Evolutionary conservation across 2,329 filamentous ascomycete species (phyloP).

Genomic region (Fusarium protoensiforme): DNA sequence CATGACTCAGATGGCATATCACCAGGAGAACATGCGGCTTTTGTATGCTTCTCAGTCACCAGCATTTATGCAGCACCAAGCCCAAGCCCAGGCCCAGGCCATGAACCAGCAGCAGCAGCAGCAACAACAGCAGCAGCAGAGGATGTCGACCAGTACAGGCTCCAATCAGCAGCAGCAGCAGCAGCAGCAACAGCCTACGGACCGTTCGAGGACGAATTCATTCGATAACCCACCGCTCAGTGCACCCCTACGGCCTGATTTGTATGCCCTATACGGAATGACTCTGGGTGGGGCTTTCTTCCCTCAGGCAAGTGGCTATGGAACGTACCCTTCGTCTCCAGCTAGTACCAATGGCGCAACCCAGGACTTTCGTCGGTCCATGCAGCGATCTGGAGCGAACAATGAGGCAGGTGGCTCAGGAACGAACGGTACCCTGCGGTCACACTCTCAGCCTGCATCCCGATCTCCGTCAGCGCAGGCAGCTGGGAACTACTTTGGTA

Average conservation of each 20-base stretch:
- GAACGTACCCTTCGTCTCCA: slow-evolving; percentile 68
- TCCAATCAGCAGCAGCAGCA: slow-evolving; percentile 46
- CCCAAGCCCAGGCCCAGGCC: slow-evolving; percentile 40
- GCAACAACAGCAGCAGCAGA: slow-evolving; percentile 47
- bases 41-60: slow-evolving; percentile 49
- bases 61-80: slow-evolving; percentile 48
- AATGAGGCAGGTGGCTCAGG: slow-evolving; percentile 60
- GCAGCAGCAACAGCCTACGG: slow-evolving; percentile 49
- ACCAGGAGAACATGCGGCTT: slow-evolving; percentile 51
- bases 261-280: slow-evolving; percentile 63
- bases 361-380: slow-evolving; percentile 66
- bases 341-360: slow-evolving; percentile 55
- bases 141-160: slow-evolving; percentile 26
- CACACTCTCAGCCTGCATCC: slow-evolving; percentile 74
- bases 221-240: slow-evolving; percentile 71
- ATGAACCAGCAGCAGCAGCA: slow-evolving; percentile 47
- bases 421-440: slow-evolving; percentile 68
- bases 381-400: slow-evolving; percentile 64
- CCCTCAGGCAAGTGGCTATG: slow-evolving; percentile 58
- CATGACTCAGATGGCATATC: slow-evolving; percentile 55
- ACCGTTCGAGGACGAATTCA: slow-evolving; percentile 70
- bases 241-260: slow-evolving; percentile 67
- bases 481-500: slow-evolving; percentile 39
- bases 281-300: slow-evolving; percentile 58
- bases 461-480: slow-evolving; percentile 51